These are phyloP conservation scores for Oenanthe sinensis DNA, from an alignment of 129 eudicot species.

Conservation along the genomic window DNA sequence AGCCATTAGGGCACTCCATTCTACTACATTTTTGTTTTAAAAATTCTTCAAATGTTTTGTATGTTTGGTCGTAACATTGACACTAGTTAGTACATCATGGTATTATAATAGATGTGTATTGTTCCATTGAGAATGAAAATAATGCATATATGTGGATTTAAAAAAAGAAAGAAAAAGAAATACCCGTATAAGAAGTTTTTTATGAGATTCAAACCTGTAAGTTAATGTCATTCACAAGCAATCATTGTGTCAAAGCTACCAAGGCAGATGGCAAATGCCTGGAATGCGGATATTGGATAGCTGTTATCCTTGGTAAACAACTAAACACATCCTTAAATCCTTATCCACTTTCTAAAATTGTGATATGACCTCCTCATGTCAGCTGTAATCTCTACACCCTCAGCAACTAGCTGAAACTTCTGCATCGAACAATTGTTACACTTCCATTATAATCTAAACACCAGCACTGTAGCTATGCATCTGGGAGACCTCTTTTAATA, in stretches of 20 bases:
- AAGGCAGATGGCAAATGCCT: constrained; percentile 79
- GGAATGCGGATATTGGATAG: constrained; percentile 75
- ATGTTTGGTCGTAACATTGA: not conserved
- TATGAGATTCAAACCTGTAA: constrained; percentile 19
- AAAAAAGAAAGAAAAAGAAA: too few relatives aligned
- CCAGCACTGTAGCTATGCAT: constrained; percentile 89
- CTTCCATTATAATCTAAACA: constrained; percentile 78
- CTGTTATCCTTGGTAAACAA: constrained; percentile 75
- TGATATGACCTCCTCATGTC: constrained; percentile 60
- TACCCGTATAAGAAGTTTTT: not conserved
- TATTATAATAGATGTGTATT: not conserved
- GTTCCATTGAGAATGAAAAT: not conserved
- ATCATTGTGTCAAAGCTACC: constrained; percentile 84
- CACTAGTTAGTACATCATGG: not conserved
- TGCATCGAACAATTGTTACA: constrained; percentile 88
- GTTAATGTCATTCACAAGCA: constrained; percentile 63
- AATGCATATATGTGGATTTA: not conserved
- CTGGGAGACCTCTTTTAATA: constrained; percentile 60
- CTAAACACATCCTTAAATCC: constrained; percentile 54
- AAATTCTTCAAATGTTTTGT: not conserved
- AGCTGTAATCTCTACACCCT: constrained; percentile 36
- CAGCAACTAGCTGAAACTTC: constrained; percentile 78
- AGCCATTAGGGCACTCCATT: not conserved
- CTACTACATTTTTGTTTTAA: too few relatives aligned
- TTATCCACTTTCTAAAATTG: constrained; percentile 90